phyloP scores from a whole-genome alignment of 2,329 filamentous ascomycete species.

The Metarhizium album region DNA sequence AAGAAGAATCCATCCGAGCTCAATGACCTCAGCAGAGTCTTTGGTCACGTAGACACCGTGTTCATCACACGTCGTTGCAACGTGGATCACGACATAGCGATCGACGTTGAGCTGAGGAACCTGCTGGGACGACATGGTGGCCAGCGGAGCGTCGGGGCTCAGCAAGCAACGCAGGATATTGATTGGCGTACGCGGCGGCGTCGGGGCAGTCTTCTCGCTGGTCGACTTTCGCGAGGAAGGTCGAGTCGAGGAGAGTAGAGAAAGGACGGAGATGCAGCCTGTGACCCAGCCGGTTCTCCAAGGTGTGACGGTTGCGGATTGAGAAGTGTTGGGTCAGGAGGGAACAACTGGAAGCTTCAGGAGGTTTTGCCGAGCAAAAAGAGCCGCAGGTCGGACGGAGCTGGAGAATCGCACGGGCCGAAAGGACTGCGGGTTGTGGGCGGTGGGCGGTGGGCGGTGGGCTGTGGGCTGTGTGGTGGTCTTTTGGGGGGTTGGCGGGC shows the following conservation, averaged over 20 bases:
- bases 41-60: constrained; percentile 99
- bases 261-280: constrained; percentile 21
- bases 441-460: not conserved
- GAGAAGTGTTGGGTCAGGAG: constrained; percentile 13
- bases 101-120: constrained; percentile 63
- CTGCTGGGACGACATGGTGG: constrained; percentile 29
- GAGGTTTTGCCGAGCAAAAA: constrained; percentile 16
- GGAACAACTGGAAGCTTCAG: constrained; percentile 15
- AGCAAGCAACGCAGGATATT: constrained; percentile 10
- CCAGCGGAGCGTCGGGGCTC: constrained; percentile 11
- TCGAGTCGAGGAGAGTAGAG: constrained; percentile 11
- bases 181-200: constrained; percentile 6
- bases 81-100: constrained; percentile 95
- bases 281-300: constrained; percentile 25
- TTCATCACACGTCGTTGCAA: constrained; percentile 97
- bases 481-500: not conserved
- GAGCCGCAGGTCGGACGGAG: constrained; percentile 13
- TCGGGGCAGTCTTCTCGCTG: constrained; percentile 8
- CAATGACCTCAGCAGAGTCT: constrained; percentile 97
- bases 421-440: not conserved
- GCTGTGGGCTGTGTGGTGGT: not conserved
- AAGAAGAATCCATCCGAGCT: constrained; percentile 94
- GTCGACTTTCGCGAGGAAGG: constrained; percentile 11
- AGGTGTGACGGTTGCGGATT: constrained; percentile 12
- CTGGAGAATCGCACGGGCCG: constrained; percentile 12